Percentiles rank a stretch among this genome's conserved stretches.
These are phyloP conservation scores for Alternaria sp. DNA, from an alignment of 2,329 filamentous ascomycete genomes.

Conservation along the genomic window DNA sequence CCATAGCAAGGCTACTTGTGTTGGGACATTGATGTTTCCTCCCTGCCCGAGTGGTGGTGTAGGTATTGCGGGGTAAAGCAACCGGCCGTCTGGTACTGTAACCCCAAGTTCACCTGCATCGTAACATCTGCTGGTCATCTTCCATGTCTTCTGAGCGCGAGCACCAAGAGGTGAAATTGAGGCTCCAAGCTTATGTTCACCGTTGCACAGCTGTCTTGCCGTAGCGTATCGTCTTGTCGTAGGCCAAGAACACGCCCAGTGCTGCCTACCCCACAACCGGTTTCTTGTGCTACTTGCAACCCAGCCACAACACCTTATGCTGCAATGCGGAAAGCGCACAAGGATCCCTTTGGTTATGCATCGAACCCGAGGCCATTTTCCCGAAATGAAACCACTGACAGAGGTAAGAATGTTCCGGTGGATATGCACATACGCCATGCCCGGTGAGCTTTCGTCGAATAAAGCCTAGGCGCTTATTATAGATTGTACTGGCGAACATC, in stretches of 20 bases:
- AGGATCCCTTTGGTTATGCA: neutral
- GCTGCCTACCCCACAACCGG: conserved; percentile 20
- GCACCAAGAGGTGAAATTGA: neutral
- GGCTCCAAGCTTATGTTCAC: conserved; percentile 2
- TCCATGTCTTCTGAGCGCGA: neutral
- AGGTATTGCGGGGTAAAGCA: conserved; percentile 39
- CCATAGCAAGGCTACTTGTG: conserved; percentile 30
- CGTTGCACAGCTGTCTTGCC: conserved; percentile 11
- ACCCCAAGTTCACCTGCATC: neutral
- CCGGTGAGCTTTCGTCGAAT: neutral
- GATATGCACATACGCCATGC: neutral
- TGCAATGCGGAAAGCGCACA: neutral
- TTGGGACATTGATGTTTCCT: conserved; percentile 25
- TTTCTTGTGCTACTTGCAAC: conserved; percentile 11
- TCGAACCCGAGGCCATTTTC: conserved; percentile 9
- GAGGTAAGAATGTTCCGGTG: neutral
- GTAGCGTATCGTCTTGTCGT: conserved; percentile 8
- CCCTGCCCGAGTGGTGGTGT: conserved; percentile 30
- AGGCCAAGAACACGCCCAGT: conserved; percentile 11
- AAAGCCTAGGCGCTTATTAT: neutral
- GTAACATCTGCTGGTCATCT: neutral
- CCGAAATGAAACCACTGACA: conserved; percentile 10
- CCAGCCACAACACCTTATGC: conserved; percentile 4
- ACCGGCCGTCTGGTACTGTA: conserved; percentile 20
- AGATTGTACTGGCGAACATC: neutral